Conservation (phyloP, 768 basidiomycete species). For the Tubosaeta brunneosetosa region DNA sequence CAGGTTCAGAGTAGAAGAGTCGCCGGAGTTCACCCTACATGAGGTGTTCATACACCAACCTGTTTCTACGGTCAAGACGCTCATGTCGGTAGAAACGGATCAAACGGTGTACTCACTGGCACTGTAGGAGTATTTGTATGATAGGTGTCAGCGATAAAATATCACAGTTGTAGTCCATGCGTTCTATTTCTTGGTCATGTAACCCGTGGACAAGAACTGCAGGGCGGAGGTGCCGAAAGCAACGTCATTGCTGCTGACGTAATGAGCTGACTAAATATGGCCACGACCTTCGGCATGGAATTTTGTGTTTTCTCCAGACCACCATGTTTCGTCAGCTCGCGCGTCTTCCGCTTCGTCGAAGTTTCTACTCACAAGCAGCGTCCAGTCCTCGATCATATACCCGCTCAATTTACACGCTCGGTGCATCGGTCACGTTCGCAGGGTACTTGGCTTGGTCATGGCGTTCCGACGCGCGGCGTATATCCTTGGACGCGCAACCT, state of each 20-base stretch:
- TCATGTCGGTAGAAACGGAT: constrained; percentile 8
- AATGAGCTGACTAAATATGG: constrained; percentile 23
- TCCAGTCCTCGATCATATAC: constrained; percentile 22
- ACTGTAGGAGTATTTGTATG: constrained; percentile 15
- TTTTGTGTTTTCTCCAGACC: constrained; percentile 15
- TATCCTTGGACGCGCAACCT: constrained; percentile 44
- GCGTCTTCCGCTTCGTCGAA: constrained; percentile 49
- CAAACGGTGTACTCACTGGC: constrained; percentile 5
- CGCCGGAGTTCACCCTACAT: neutral
- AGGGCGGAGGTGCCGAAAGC: too few species aligned
- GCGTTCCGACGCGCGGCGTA: constrained; percentile 36
- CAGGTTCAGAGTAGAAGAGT: constrained; percentile 15
- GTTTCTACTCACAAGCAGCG: constrained; percentile 42
- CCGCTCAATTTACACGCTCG: constrained; percentile 34
- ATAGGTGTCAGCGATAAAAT: constrained; percentile 12
- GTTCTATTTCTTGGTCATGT: neutral
- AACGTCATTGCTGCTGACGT: constrained; percentile 9
- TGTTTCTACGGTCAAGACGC: constrained; percentile 12
- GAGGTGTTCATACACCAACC: neutral
- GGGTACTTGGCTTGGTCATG: constrained; percentile 49
- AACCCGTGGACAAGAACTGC: too few species aligned
- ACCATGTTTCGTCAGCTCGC: constrained; percentile 53
- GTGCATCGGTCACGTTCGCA: constrained; percentile 41
- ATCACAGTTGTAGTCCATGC: constrained; percentile 8
- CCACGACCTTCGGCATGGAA: constrained; percentile 13